These are phyloP conservation scores for Fusarium sp. DNA, from an alignment of 2,329 filamentous ascomycete genomes.

Conservation along the genomic window DNA sequence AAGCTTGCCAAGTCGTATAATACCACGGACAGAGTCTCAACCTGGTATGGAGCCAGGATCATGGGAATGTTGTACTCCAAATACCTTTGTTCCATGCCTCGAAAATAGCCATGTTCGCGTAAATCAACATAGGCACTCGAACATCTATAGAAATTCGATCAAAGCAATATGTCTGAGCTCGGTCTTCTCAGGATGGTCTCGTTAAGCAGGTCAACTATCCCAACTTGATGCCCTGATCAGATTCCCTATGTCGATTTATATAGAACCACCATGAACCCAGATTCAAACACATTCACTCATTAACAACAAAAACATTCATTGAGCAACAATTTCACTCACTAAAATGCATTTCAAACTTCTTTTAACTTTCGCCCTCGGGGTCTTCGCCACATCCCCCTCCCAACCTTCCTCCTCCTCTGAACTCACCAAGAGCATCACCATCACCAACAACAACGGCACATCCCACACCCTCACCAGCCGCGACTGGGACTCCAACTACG, in stretches of 20 bases:
- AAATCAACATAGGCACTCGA: not conserved
- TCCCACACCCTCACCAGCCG: not conserved
- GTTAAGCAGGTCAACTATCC: not conserved
- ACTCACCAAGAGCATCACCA: not conserved
- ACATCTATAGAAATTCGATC: too few species aligned
- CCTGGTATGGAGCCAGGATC: not conserved
- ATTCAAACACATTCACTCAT: not conserved
- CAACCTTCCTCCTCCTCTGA: not conserved
- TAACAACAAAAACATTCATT: not conserved
- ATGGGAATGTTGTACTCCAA: not conserved
- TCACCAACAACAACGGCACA: not conserved
- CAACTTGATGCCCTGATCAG: not conserved
- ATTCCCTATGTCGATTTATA: not conserved
- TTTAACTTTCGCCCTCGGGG: not conserved
- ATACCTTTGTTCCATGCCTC: slow-evolving; percentile 12
- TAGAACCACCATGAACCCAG: not conserved
- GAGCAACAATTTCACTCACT: not conserved
- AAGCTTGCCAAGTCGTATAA: too few species aligned
- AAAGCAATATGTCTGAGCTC: not conserved
- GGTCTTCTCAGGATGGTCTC: too few species aligned
- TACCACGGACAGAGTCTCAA: not conserved
- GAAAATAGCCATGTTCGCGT: not conserved
- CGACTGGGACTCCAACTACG: not conserved
- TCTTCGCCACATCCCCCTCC: not conserved
- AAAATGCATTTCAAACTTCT: slow-evolving; percentile 4